Evolutionary conservation across 2,329 filamentous ascomycete species (phyloP).

Genomic region (Pseudogymnoascus sp.): DNA sequence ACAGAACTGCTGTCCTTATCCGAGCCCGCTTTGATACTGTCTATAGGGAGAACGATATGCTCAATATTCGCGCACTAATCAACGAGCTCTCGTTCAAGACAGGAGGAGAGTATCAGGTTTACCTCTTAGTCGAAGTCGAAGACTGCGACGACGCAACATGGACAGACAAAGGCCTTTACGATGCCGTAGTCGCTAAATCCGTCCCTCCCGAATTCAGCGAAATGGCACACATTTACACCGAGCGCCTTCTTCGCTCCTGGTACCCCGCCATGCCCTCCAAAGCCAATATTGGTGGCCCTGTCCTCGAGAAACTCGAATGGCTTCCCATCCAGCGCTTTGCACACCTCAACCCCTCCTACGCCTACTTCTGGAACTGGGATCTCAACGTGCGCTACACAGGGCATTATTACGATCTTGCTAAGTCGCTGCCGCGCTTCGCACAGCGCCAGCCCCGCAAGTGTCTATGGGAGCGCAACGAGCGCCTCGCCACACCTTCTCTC

Average conservation of each 20-base stretch:
- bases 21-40: constrained; percentile 68
- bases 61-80: constrained; percentile 71
- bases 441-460: constrained; percentile 63
- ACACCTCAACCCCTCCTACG: constrained; percentile 69
- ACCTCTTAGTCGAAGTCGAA: constrained; percentile 73
- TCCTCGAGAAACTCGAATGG: constrained; percentile 31
- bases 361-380: constrained; percentile 62
- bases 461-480: constrained; percentile 65
- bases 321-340: constrained; percentile 69
- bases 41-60: constrained; percentile 72
- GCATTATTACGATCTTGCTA: constrained; percentile 73
- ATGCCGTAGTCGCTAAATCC: constrained; percentile 50
- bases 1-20: constrained; percentile 64
- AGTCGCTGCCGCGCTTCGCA: constrained; percentile 56
- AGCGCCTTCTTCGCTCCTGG: constrained; percentile 64
- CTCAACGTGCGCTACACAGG: constrained; percentile 74
- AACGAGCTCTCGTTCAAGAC: constrained; percentile 68
- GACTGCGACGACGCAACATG: constrained; percentile 52
- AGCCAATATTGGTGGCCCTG: constrained; percentile 32
- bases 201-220: constrained; percentile 64
- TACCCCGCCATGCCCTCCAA: constrained; percentile 61
- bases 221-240: constrained; percentile 69
- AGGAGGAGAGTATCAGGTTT: constrained; percentile 75
- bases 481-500: constrained; percentile 63
- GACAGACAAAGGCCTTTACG: constrained; percentile 51